Conservation (phyloP, 352 stramenopile species). For the Chrysophaeum taylorii region DNA sequence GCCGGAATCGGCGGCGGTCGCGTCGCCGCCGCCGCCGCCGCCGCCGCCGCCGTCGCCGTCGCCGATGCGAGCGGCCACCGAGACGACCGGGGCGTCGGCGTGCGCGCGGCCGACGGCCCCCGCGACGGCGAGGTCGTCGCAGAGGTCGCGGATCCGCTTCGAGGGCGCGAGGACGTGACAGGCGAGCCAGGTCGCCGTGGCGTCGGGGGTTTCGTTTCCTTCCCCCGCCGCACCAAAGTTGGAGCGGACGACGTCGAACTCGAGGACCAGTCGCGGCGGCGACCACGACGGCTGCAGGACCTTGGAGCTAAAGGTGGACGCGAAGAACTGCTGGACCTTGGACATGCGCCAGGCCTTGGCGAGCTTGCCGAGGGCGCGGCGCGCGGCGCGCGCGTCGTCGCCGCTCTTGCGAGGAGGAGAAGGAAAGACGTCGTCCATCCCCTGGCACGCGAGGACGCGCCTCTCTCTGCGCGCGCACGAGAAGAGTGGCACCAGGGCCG, state of each 20-base stretch:
- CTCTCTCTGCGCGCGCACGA: not conserved
- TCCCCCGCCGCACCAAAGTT: not conserved
- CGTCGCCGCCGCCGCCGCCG: not conserved
- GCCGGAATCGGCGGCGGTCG: not conserved
- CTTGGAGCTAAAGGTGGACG: not conserved
- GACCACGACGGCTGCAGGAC: not conserved
- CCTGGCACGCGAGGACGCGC: too few relatives aligned
- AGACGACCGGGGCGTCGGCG: not conserved
- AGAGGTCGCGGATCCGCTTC: not conserved
- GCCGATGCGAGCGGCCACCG: not conserved
- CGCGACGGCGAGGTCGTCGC: not conserved
- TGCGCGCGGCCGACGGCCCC: not conserved
- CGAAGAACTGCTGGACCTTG: not conserved
- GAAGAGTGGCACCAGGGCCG: not conserved
- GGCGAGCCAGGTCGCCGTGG: not conserved
- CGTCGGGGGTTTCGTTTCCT: too few relatives aligned
- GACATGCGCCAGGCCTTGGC: not conserved
- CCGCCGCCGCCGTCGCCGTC: not conserved
- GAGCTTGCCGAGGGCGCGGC: not conserved
- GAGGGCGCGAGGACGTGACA: not conserved
- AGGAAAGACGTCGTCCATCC: too few relatives aligned
- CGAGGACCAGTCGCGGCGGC: not conserved
- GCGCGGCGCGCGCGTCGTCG: not conserved
- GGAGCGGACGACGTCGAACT: not conserved
- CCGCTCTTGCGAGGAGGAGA: too few relatives aligned